Evolutionary conservation across 345 rosid genomes (phyloP).

Genomic region (Hirschfeldia incana): DNA sequence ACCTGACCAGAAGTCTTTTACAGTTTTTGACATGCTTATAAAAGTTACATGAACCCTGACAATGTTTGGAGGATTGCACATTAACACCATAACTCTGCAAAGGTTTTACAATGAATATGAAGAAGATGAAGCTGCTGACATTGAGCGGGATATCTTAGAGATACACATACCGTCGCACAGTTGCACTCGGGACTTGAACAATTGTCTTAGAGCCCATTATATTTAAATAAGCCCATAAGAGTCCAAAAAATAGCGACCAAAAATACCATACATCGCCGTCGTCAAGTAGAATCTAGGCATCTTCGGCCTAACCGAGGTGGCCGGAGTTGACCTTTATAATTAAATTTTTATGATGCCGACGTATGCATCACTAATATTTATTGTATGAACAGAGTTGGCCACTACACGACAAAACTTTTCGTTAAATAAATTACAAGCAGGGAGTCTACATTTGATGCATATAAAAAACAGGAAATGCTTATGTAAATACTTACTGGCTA

Average conservation of each 20-base stretch:
- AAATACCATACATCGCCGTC: not conserved
- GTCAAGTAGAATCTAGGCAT: not conserved
- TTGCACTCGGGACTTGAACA: not conserved
- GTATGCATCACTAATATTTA: not conserved
- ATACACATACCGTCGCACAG: too few species aligned
- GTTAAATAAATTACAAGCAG: not conserved
- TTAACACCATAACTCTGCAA: not conserved
- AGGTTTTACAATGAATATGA: not conserved
- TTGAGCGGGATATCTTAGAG: too few species aligned
- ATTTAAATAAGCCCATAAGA: not conserved
- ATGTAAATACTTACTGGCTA: not conserved
- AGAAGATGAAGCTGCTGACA: not conserved
- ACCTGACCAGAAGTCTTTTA: not conserved
- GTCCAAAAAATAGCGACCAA: not conserved
- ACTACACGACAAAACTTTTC: not conserved
- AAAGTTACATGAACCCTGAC: not conserved
- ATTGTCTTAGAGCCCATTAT: not conserved
- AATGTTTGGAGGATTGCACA: not conserved
- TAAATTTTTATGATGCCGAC: not conserved
- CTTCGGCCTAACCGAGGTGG: too few species aligned
- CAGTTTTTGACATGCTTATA: not conserved
- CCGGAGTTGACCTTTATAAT: slow-evolving; percentile 8
- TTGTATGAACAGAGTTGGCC: not conserved
- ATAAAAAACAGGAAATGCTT: not conserved
- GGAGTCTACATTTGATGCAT: not conserved